These are phyloP conservation scores for Carex sylvatica DNA, from an alignment of 202 grass and related monocot species.

Conservation along the genomic window DNA sequence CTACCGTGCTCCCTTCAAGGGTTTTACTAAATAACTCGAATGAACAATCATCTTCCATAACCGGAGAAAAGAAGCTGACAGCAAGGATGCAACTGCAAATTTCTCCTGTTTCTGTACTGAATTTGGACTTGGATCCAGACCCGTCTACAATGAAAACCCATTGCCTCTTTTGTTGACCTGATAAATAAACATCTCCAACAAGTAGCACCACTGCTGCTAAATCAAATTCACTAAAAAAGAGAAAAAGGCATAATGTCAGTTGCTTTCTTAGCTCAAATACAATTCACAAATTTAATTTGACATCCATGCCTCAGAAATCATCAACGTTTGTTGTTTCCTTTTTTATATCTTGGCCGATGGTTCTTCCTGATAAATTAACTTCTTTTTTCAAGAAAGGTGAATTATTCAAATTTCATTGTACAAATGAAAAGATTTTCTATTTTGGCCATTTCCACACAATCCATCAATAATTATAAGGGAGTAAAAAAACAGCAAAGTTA, in stretches of 20 bases:
- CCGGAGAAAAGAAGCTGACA: slow-evolving; percentile 56
- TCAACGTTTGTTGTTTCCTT: background rate
- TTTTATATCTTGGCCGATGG: background rate
- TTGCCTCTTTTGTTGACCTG: slow-evolving; percentile 64
- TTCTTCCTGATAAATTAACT: background rate
- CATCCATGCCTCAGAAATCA: background rate
- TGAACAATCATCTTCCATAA: slow-evolving; percentile 40
- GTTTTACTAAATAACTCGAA: slow-evolving; percentile 50
- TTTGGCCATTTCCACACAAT: background rate
- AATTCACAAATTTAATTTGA: slow-evolving; percentile 10
- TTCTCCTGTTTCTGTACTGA: slow-evolving; percentile 35
- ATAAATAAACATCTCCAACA: slow-evolving; percentile 70
- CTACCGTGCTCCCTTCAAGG: slow-evolving; percentile 69
- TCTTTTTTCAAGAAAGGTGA: background rate
- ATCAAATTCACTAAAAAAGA: slow-evolving; percentile 84
- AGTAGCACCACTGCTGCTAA: slow-evolving; percentile 71
- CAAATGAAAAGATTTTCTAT: background rate
- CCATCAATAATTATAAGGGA: background rate
- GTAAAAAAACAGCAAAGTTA: background rate
- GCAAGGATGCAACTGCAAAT: slow-evolving; percentile 62
- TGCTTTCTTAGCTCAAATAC: background rate
- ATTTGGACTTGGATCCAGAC: slow-evolving; percentile 56
- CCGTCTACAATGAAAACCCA: slow-evolving; percentile 91
- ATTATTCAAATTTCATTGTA: background rate
- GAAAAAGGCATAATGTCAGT: background rate